These are phyloP conservation scores for Venturia oleaginea DNA, from an alignment of 2,329 filamentous ascomycete species.

Conservation along the genomic window DNA sequence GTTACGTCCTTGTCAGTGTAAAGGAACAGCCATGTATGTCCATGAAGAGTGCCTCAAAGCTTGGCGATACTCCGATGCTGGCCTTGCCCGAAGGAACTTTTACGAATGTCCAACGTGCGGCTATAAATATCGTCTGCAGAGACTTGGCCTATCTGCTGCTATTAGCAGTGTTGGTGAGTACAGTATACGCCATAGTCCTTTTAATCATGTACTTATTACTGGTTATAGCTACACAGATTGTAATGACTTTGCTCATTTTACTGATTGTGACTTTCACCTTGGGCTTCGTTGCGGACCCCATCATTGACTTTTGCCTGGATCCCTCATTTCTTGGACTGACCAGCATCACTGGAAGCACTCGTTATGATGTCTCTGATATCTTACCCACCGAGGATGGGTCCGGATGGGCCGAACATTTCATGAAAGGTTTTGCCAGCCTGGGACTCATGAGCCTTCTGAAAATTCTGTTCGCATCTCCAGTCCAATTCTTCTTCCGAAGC, in stretches of 20 bases:
- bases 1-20: conserved; percentile 86
- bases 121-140: conserved; percentile 70
- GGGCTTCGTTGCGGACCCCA: conserved; percentile 86
- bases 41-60: conserved; percentile 81
- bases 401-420: conserved; percentile 73
- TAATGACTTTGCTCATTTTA: conserved; percentile 64
- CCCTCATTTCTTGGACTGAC: conserved; percentile 43
- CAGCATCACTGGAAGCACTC: conserved; percentile 20
- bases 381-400: conserved; percentile 31
- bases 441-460: conserved; percentile 81
- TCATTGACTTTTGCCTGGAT: conserved; percentile 81
- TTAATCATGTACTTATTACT: not conserved
- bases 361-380: conserved; percentile 27
- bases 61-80: conserved; percentile 69
- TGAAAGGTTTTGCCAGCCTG: conserved; percentile 83
- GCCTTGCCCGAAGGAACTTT: conserved; percentile 57
- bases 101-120: conserved; percentile 84
- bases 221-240: conserved; percentile 50
- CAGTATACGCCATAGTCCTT: not conserved
- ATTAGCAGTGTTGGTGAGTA: conserved; percentile 37
- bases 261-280: conserved; percentile 66
- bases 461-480: conserved; percentile 64
- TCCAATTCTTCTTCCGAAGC: conserved; percentile 66
- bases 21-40: conserved; percentile 85
- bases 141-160: conserved; percentile 65